phyloP scores from a whole-genome alignment of 78 protist species.

The Dictyostelium brefeldianum region DNA sequence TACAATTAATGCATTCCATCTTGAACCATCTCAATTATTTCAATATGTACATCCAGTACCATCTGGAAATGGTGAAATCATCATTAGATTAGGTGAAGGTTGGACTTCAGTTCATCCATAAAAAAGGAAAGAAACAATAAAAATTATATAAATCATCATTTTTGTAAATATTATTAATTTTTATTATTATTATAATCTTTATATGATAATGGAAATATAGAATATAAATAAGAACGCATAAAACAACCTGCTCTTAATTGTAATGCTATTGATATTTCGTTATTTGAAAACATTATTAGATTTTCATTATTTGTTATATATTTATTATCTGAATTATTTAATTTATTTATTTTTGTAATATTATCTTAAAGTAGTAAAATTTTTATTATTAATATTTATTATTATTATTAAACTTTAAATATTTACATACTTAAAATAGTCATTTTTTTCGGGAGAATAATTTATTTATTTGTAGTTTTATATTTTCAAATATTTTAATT shows the following conservation, averaged over 20 bases:
- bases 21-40: not conserved
- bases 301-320: not conserved
- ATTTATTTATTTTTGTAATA: not conserved
- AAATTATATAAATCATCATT: no score
- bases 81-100: constrained; percentile 30
- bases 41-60: constrained; percentile 31
- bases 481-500: not conserved
- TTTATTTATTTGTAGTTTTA: not conserved
- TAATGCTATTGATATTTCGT: not conserved
- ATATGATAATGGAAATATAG: not conserved
- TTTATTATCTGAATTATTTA: not conserved
- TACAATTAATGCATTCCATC: constrained; percentile 16
- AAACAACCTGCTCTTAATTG: not conserved
- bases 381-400: no score
- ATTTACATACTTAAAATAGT: not conserved
- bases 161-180: not conserved
- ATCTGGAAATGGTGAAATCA: constrained; percentile 43
- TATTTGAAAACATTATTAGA: not conserved
- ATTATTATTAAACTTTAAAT: no score
- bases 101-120: constrained; percentile 28
- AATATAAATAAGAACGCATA: not conserved
- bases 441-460: no score
- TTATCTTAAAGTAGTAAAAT: not conserved
- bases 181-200: not conserved
- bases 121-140: not conserved